Conservation (phyloP, 108 stramenopile species). For the Nitzschia sp. region DNA sequence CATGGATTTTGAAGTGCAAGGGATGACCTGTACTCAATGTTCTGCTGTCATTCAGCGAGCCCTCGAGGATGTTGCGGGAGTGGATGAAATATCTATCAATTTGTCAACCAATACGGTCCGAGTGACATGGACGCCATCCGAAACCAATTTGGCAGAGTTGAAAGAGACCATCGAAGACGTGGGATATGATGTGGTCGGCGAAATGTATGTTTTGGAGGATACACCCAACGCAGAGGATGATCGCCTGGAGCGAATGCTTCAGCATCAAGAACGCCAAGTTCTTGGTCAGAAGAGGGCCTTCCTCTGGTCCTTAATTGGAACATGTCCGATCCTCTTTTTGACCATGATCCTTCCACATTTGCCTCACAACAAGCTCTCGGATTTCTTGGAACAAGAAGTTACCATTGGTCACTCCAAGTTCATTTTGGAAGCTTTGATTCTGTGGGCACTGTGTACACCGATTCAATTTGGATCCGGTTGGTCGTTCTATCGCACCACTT, state of each 20-base stretch:
- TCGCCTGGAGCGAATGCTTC: constrained; percentile 36
- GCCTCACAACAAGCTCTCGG: constrained; percentile 5
- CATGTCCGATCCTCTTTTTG: constrained; percentile 43
- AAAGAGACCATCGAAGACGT: constrained; percentile 36
- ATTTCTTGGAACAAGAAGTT: constrained; percentile 26
- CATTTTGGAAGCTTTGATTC: constrained; percentile 38
- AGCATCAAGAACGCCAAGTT: constrained; percentile 43
- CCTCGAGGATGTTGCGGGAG: constrained; percentile 28
- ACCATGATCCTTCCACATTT: constrained; percentile 54
- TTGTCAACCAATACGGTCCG: constrained; percentile 43
- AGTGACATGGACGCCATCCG: constrained; percentile 15
- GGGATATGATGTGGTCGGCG: constrained; percentile 40
- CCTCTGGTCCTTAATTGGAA: constrained; percentile 39
- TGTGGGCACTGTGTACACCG: constrained; percentile 69
- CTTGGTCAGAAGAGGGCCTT: constrained; percentile 33
- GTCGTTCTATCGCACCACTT: constrained; percentile 83
- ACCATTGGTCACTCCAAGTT: constrained; percentile 14
- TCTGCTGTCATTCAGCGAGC: constrained; percentile 27
- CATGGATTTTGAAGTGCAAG: constrained; percentile 29
- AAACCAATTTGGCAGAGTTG: background rate
- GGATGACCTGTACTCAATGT: constrained; percentile 61
- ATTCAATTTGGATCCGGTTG: constrained; percentile 89
- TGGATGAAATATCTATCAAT: constrained; percentile 24
- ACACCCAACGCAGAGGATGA: constrained; percentile 14
- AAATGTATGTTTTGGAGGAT: constrained; percentile 15